Conservation (phyloP, 345 rosid genomes). For the Pelargonium nanum region DNA sequence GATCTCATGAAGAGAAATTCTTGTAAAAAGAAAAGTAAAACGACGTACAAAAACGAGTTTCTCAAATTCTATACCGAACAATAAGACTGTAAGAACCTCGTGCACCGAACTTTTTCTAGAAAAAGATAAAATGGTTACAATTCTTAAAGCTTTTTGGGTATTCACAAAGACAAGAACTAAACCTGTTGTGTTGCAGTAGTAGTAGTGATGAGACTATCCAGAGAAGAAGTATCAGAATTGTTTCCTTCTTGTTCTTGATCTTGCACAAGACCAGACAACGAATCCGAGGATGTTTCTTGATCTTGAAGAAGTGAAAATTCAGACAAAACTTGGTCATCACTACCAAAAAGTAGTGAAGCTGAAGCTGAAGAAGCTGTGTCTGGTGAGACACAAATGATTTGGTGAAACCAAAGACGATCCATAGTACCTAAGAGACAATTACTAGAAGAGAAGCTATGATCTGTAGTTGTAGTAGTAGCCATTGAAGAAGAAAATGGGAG, state of each 20-base stretch:
- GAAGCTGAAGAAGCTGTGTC: constrained; percentile 9
- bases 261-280: not conserved
- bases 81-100: no score
- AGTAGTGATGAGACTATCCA: not conserved
- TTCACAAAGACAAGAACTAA: no score
- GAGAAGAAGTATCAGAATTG: no score
- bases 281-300: constrained; percentile 9
- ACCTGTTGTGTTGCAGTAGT: not conserved
- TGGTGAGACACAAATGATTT: constrained; percentile 26
- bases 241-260: no score
- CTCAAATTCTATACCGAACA: no score
- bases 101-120: no score
- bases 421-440: constrained; percentile 27
- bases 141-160: no score
- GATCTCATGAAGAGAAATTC: no score
- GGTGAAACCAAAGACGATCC: constrained; percentile 65
- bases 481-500: not conserved
- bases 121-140: no score
- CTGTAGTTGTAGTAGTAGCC: not conserved
- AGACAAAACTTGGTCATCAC: no score
- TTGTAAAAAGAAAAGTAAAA: no score
- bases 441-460: constrained; percentile 3
- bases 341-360: constrained; percentile 11
- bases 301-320: constrained; percentile 10
- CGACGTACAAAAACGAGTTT: no score